These are phyloP conservation scores for Mucor piriformis DNA, from an alignment of 371 early-diverging fungal genomes.

Conservation along the genomic window DNA sequence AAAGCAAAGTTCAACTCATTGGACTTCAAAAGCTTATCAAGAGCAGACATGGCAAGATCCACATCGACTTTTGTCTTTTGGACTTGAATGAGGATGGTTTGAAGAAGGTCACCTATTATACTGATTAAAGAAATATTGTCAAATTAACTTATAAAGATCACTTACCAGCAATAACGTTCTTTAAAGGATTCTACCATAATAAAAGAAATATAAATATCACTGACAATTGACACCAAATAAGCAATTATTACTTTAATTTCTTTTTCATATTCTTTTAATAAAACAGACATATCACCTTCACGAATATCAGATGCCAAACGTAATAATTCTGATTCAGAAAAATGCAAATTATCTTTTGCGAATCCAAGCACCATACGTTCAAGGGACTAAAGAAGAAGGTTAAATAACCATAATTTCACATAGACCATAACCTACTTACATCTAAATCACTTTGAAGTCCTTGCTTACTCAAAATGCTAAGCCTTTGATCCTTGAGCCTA, in stretches of 20 bases:
- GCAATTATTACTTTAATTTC: constrained; percentile 64
- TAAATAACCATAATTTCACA: background rate
- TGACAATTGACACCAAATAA: background rate
- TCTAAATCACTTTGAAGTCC: constrained; percentile 80
- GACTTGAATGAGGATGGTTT: constrained; percentile 87
- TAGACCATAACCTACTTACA: constrained; percentile 39
- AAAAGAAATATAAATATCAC: background rate
- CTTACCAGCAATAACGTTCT: constrained; percentile 50
- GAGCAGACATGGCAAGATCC: constrained; percentile 87
- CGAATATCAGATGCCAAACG: constrained; percentile 51
- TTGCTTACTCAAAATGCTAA: constrained; percentile 78
- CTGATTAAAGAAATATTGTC: constrained; percentile 23
- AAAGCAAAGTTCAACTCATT: constrained; percentile 97
- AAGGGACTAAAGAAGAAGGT: constrained; percentile 60
- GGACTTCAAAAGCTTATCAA: constrained; percentile 91
- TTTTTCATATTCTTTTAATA: constrained; percentile 79
- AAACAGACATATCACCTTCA: constrained; percentile 80
- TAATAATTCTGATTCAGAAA: constrained; percentile 41
- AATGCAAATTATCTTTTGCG: constrained; percentile 63
- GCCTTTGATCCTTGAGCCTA: constrained; percentile 73
- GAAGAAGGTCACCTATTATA: constrained; percentile 67
- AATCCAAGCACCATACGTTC: constrained; percentile 90
- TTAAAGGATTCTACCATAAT: constrained; percentile 56
- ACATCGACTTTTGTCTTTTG: constrained; percentile 92
- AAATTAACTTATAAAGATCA: background rate